Conservation (phyloP, 2,329 filamentous ascomycete species). For the Nemania bipapillata region DNA sequence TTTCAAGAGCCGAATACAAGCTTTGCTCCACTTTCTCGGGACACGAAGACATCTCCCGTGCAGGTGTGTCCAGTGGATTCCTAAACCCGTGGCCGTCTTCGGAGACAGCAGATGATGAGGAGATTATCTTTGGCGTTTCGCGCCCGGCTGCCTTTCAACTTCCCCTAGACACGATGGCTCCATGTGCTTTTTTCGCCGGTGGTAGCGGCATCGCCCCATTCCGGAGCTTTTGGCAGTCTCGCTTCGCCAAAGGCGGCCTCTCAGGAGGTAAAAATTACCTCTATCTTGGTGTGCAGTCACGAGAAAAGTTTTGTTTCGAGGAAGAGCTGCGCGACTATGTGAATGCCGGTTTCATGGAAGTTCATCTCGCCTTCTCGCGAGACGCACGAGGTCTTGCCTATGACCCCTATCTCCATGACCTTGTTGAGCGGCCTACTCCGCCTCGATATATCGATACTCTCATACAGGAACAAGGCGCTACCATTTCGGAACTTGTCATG, state of each 20-base stretch:
- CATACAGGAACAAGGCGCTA: constrained; percentile 63
- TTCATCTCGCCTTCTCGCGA: constrained; percentile 64
- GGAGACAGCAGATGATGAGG: constrained; percentile 56
- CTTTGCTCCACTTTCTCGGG: constrained; percentile 57
- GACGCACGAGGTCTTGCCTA: constrained; percentile 61
- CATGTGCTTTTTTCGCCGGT: constrained; percentile 65
- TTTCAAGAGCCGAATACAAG: constrained; percentile 64
- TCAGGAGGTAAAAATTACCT: constrained; percentile 52
- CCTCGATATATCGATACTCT: constrained; percentile 64
- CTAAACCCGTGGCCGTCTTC: constrained; percentile 61
- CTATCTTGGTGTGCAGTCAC: constrained; percentile 64
- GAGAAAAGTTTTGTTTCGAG: constrained; percentile 64
- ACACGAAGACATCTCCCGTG: constrained; percentile 50
- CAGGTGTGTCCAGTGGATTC: constrained; percentile 65
- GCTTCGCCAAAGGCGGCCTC: constrained; percentile 43
- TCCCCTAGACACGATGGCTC: constrained; percentile 61
- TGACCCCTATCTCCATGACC: constrained; percentile 55
- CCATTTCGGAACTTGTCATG: constrained; percentile 66
- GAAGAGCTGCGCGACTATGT: constrained; percentile 60
- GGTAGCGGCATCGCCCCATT: constrained; percentile 66
- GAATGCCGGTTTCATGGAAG: constrained; percentile 61
- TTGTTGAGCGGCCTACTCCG: constrained; percentile 61
- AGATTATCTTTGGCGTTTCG: constrained; percentile 64
- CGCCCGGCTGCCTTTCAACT: constrained; percentile 64
- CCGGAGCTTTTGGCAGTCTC: constrained; percentile 64